Percentiles rank a stretch among this genome's conserved stretches.
Evolutionary conservation across 2,329 filamentous ascomycete genomes (phyloP).

Genomic region (Madurella fahalii): DNA sequence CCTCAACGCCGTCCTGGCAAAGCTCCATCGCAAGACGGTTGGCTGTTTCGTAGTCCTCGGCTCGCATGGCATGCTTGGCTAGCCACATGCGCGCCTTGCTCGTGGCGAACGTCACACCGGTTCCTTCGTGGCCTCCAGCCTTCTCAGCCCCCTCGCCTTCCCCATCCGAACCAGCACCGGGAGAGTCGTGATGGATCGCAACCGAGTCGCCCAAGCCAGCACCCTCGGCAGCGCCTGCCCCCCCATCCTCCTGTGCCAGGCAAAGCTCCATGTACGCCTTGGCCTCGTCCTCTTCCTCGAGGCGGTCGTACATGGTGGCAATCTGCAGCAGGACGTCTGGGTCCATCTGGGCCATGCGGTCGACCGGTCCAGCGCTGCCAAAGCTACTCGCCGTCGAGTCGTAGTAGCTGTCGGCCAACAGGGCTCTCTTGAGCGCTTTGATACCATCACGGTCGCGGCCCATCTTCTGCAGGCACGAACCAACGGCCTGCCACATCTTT

Average conservation of each 20-base stretch:
- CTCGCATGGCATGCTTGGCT: conserved; percentile 72
- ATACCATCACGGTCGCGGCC: conserved; percentile 84
- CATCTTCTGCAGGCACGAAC: conserved; percentile 87
- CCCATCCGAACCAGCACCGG: conserved; percentile 35
- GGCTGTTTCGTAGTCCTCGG: conserved; percentile 70
- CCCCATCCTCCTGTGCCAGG: conserved; percentile 78
- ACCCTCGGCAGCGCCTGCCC: conserved; percentile 31
- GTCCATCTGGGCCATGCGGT: conserved; percentile 64
- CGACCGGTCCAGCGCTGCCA: conserved; percentile 44
- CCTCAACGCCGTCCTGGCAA: conserved; percentile 92
- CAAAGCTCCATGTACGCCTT: conserved; percentile 95
- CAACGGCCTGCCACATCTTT: conserved; percentile 98
- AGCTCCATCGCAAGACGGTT: conserved; percentile 83
- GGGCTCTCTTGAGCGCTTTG: conserved; percentile 86
- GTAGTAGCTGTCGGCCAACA: conserved; percentile 84
- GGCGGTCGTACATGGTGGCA: conserved; percentile 78
- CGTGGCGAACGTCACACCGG: conserved; percentile 85
- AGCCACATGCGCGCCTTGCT: conserved; percentile 94
- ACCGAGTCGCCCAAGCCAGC: conserved; percentile 47
- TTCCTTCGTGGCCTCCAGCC: conserved; percentile 40
- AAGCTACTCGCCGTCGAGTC: conserved; percentile 57
- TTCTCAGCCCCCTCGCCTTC: conserved; percentile 35
- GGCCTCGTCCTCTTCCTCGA: conserved; percentile 73
- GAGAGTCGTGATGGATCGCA: conserved; percentile 53
- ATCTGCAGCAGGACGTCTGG: conserved; percentile 90